Evolutionary conservation across 1,139 yeast genomes (phyloP), one percentile per base, ranked within the genome.

Genomic region (Diutina pseudorugosa): DNA sequence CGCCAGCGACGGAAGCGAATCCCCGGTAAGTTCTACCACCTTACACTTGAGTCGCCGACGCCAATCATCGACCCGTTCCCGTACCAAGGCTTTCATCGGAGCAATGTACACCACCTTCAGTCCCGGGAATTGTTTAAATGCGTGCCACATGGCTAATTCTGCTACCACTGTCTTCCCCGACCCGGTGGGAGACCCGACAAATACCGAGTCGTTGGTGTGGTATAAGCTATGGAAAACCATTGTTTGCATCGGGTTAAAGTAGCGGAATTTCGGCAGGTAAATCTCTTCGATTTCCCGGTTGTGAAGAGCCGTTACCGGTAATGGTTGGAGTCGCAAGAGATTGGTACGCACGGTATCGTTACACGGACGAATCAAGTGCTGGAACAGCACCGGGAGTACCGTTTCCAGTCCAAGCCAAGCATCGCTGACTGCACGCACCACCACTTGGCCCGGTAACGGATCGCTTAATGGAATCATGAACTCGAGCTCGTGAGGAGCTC

Each of bases 101-200:
- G 98, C 98, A 69, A 94, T 91, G 65, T 94, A 94, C 9, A 91
- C 96, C 51, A 91, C 76, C 61, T 91, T 91, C 0, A 93, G 83
- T 0, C 83, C 83, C 0, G 96, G 96, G 55, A 76, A 82, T 51
- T 85, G 83, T 52, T 75, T 79, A 63, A 90, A 85, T 0, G 98
- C 97, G 64, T 89, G 93, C 98, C 98, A 94, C 16, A 93, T 87
- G 0, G 98, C 98, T 56, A 94, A 71, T 63, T 94, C 99, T 0
- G 98, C 96, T 25, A 94, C 98, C 47, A 93, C 86, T 0, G 98
- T 94, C 65, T 94, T 94, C 59, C 99, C 99, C 0, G 98, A 93
- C 33, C 98, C 98, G 1, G 98, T 94, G 2, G 99, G 99, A 0
- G 98, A 91, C 14, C 99, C 99, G 47, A 94, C 88, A 66, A 94